Conservation (phyloP, 192 early-diverging fungal genomes). For the Umbelopsis sp. region DNA sequence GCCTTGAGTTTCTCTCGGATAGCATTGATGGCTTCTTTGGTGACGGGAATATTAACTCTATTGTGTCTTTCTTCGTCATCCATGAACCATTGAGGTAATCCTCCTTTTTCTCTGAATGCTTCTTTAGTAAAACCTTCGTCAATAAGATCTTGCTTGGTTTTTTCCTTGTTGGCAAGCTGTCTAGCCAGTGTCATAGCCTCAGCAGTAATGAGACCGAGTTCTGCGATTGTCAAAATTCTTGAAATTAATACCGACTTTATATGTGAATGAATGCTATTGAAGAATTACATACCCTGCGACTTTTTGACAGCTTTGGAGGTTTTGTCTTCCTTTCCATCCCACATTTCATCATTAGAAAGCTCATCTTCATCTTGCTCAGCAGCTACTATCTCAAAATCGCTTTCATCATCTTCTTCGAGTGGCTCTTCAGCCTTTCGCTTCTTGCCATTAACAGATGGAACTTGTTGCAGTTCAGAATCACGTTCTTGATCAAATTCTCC, state of each 20-base stretch:
- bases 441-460: constrained; percentile 24
- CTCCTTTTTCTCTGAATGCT: constrained; percentile 84
- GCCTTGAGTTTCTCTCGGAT: constrained; percentile 83
- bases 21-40: constrained; percentile 92
- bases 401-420: constrained; percentile 44
- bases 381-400: constrained; percentile 63
- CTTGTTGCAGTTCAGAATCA: constrained; percentile 32
- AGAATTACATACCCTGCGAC: constrained; percentile 43
- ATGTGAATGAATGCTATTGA: background rate
- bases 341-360: constrained; percentile 51
- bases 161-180: constrained; percentile 76
- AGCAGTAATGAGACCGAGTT: constrained; percentile 80
- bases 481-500: constrained; percentile 28
- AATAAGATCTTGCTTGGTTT: constrained; percentile 79
- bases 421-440: constrained; percentile 63
- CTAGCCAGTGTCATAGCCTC: constrained; percentile 90
- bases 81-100: constrained; percentile 90
- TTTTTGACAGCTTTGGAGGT: constrained; percentile 49
- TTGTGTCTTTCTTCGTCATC: constrained; percentile 92
- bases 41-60: constrained; percentile 88
- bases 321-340: constrained; percentile 68
- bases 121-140: constrained; percentile 93
- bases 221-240: constrained; percentile 27
- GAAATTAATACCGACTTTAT: background rate
- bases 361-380: constrained; percentile 36